Evolutionary conservation across 805 yeast species (phyloP), one percentile per base, ranked within the genome.

Genomic region (Kazachstania kunashirensis): DNA sequence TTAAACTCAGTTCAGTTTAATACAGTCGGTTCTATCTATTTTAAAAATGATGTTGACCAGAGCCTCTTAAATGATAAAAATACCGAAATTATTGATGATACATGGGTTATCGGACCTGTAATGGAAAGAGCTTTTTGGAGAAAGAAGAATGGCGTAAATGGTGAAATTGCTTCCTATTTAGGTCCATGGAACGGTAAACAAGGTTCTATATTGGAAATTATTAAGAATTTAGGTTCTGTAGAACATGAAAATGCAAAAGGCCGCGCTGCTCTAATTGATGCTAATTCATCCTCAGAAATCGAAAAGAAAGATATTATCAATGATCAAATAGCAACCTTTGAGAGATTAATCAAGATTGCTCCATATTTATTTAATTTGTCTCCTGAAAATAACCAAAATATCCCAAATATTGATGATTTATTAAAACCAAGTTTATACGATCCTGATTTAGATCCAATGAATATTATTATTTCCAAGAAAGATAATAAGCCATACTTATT

Each of bases 61-160:
- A 16, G 23, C 14, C 5, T 19, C 3, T 19, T 32, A 24, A 18
- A 23, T 14, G 26, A 13, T 6, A 19, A 21, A 14, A 20, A 13
- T 3, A 30, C 33, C 15, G 44, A 41, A 11, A 24, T 30, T 6
- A 40, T 40, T 36, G 46, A 44, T 25, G 35, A 31, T 8, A 74
- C 95, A 63, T 88, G 94, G 94, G 71, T 79, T 54, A 76, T 89
- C 47, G 97, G 98, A 6, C 92, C 95, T n/a, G 73, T 84, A 17
- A 77, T 75, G 21, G 96, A 89, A 59, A 71, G 81, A 46, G 71
- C 75, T 11, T 83, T 77, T 56, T 79, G 86, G 72, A 82, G 80
- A 57, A 72, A 77, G 46, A 79, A 78, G 23, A 33, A 28, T 24
- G 31, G 36, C 11, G 3, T 38, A 11, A 15, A 28, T 13, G 37